These are phyloP conservation scores for Ophiostoma tasmaniense DNA, from an alignment of 2,329 filamentous ascomycete genomes.

Conservation along the genomic window DNA sequence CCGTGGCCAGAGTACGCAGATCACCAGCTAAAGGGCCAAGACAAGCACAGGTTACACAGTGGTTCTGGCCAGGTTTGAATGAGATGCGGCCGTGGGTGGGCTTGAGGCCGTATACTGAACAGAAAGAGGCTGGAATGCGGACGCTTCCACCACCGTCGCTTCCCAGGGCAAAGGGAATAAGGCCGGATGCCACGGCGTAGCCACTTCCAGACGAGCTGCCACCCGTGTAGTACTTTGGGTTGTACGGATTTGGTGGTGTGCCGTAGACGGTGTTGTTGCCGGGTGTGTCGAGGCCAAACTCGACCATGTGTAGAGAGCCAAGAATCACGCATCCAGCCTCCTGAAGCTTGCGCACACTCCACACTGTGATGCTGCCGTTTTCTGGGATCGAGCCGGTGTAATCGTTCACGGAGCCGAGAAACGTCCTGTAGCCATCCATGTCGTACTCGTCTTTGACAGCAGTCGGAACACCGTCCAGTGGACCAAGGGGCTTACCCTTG, in stretches of 20 bases:
- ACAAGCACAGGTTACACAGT: constrained; percentile 54
- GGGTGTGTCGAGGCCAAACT: constrained; percentile 64
- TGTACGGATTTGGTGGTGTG: constrained; percentile 69
- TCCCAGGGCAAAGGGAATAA: constrained; percentile 64
- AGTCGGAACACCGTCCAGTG: constrained; percentile 64
- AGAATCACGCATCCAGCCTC: constrained; percentile 63
- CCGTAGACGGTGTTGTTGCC: constrained; percentile 67
- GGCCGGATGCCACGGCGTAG: constrained; percentile 60
- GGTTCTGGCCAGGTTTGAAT: constrained; percentile 47
- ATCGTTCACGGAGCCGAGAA: constrained; percentile 53
- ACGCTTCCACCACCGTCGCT: constrained; percentile 68
- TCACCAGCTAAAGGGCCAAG: constrained; percentile 60
- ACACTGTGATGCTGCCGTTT: constrained; percentile 44
- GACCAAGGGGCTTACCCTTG: constrained; percentile 49
- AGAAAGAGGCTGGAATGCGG: constrained; percentile 63
- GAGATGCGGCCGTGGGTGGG: constrained; percentile 61
- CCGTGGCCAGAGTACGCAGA: constrained; percentile 56
- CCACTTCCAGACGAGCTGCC: constrained; percentile 68
- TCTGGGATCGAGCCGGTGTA: constrained; percentile 42
- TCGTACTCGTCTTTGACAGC: constrained; percentile 72
- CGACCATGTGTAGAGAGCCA: constrained; percentile 69
- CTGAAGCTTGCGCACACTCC: constrained; percentile 61
- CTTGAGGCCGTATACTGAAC: constrained; percentile 67
- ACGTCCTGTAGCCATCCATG: constrained; percentile 62
- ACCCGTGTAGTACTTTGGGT: constrained; percentile 63